phyloP scores from a whole-genome alignment of 768 basidiomycete genomes.

The Serendipita sp. region DNA sequence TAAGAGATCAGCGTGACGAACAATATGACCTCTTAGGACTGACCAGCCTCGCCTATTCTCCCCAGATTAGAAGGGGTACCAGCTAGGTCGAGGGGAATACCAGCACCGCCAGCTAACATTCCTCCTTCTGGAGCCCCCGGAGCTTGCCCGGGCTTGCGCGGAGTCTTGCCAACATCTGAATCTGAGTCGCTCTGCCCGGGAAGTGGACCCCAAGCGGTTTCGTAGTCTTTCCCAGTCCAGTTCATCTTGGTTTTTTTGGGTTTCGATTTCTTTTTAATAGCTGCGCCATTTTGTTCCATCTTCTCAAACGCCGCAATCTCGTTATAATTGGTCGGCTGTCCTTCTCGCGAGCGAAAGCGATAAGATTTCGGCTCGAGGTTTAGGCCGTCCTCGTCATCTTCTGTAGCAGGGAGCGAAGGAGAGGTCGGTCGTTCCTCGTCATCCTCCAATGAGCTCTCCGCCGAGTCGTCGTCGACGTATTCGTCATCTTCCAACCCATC shows the following conservation, averaged over 20 bases:
- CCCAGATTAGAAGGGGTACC: slow-evolving; percentile 77
- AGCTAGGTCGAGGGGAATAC: slow-evolving; percentile 41
- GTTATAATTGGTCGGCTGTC: slow-evolving; percentile 12
- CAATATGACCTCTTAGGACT: slow-evolving; percentile 13
- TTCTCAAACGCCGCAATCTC: slow-evolving; percentile 7
- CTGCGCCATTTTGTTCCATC: slow-evolving; percentile 6
- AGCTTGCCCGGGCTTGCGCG: slow-evolving; percentile 54
- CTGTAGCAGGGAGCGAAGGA: slow-evolving; percentile 1
- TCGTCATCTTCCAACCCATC: slow-evolving; percentile 20
- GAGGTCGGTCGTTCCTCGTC: slow-evolving; percentile 4
- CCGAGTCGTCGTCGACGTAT: slow-evolving; percentile 13
- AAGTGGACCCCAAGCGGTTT: slow-evolving; percentile 3
- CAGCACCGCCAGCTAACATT: slow-evolving; percentile 20
- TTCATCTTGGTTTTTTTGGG: slow-evolving; percentile 20
- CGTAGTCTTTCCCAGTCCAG: slow-evolving; percentile 20
- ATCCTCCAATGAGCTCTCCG: slow-evolving; percentile 21
- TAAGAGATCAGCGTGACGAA: slow-evolving; percentile 5
- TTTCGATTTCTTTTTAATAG: slow-evolving; percentile 6
- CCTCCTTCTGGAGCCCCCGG: slow-evolving; percentile 44
- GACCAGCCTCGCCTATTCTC: slow-evolving; percentile 64
- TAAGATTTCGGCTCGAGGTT: slow-evolving; percentile 20
- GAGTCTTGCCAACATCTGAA: slow-evolving; percentile 5
- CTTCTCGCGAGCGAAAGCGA: slow-evolving; percentile 21
- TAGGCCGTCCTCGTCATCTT: slow-evolving; percentile 19
- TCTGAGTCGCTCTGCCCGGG: slow-evolving; percentile 7